phyloP scores from a whole-genome alignment of 192 early-diverging fungal genomes.

The Mortierella antarctica region DNA sequence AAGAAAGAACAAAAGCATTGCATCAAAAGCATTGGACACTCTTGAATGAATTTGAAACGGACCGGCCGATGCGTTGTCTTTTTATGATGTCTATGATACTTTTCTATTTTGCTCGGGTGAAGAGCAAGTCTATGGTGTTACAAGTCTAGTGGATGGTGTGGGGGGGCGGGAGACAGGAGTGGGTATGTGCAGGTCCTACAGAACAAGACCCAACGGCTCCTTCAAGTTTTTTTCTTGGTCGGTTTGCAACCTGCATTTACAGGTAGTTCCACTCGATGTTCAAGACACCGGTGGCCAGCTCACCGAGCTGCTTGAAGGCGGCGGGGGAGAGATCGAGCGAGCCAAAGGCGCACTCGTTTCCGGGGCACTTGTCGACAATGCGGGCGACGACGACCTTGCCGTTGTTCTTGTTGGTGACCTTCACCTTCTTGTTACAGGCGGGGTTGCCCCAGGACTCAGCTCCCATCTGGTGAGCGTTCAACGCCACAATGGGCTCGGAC shows the following conservation, averaged over 20 bases:
- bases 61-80: too few relatives aligned
- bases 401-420: constrained; percentile 25
- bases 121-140: too few relatives aligned
- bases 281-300: constrained; percentile 37
- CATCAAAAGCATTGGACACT: too few relatives aligned
- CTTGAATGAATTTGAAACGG: too few relatives aligned
- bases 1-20: too few relatives aligned
- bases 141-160: not conserved
- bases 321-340: constrained; percentile 51
- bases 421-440: constrained; percentile 47
- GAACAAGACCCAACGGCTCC: too few relatives aligned
- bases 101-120: too few relatives aligned
- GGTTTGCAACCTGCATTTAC: constrained; percentile 6
- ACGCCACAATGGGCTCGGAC: constrained; percentile 46
- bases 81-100: too few relatives aligned
- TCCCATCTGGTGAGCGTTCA: constrained; percentile 55
- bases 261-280: constrained; percentile 51
- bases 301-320: constrained; percentile 51
- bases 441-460: constrained; percentile 34
- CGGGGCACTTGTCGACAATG: constrained; percentile 59
- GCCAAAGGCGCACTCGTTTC: constrained; percentile 40
- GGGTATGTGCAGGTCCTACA: too few relatives aligned
- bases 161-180: not conserved
- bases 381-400: constrained; percentile 46
- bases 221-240: too few relatives aligned